Percentiles rank a stretch among this genome's conserved stretches.
Evolutionary conservation across 176 grass and related monocot genomes (phyloP).

Genomic region (Tillandsia leiboldiana): DNA sequence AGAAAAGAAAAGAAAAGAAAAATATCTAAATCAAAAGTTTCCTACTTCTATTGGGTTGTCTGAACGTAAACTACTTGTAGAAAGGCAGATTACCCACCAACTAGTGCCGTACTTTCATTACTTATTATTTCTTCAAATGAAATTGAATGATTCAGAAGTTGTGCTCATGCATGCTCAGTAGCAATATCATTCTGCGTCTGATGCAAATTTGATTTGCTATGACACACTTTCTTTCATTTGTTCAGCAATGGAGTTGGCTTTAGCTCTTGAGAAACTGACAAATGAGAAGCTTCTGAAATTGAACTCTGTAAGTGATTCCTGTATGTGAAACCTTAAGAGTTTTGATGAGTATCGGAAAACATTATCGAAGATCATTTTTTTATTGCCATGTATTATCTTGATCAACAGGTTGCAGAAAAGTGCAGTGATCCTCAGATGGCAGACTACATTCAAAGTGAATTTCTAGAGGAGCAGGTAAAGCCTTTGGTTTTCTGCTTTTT

Average conservation of each 20-base stretch:
- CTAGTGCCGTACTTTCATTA: no score
- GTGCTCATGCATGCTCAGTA: no score
- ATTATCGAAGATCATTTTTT: neutral
- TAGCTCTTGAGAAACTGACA: slow-evolving; percentile 17
- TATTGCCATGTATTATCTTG: neutral
- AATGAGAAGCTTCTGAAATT: slow-evolving; percentile 23
- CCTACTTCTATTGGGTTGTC: no score
- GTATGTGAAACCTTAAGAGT: neutral
- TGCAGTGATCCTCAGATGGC: slow-evolving; percentile 12
- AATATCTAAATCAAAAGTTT: no score
- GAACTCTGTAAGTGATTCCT: slow-evolving; percentile 7
- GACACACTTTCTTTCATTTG: neutral
- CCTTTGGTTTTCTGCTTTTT: neutral
- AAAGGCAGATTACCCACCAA: no score
- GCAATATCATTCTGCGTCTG: no score
- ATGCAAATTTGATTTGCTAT: no score
- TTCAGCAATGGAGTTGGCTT: slow-evolving; percentile 16
- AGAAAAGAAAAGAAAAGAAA: no score
- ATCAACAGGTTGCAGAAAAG: slow-evolving; percentile 15
- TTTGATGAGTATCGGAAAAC: neutral
- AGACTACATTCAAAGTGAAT: slow-evolving; percentile 14
- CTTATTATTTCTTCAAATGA: no score
- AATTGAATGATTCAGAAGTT: no score
- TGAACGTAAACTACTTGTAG: no score
- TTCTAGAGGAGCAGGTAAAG: slow-evolving; percentile 16